Percentiles rank a stretch among this genome's conserved stretches.
Conservation (phyloP, 2,329 filamentous ascomycete genomes). For the Penicillium sp. region DNA sequence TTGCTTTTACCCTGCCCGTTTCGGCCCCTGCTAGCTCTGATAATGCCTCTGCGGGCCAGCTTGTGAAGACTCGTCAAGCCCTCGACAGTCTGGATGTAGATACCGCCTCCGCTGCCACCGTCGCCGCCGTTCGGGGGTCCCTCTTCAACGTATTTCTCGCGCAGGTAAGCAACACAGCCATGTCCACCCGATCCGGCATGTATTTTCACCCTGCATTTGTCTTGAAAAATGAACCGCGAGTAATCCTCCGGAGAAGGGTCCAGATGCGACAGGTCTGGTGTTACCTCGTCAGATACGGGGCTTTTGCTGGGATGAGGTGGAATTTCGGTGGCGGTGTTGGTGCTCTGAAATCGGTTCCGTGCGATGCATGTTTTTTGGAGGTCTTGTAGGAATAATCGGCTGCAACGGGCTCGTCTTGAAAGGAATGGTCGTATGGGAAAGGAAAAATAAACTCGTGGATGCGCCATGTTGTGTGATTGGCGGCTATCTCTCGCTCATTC, state of each 20-base stretch:
- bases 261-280: conserved; percentile 55
- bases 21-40: conserved; percentile 45
- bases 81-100: conserved; percentile 90
- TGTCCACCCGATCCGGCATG: conserved; percentile 80
- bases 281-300: conserved; percentile 14
- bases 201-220: conserved; percentile 75
- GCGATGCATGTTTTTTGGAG: conserved; percentile 6
- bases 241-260: conserved; percentile 85
- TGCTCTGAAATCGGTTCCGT: conserved; percentile 24
- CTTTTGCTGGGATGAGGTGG: conserved; percentile 7
- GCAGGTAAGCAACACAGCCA: conserved; percentile 89
- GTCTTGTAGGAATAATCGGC: conserved; percentile 7
- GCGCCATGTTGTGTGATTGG: conserved; percentile 9
- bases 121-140: conserved; percentile 94
- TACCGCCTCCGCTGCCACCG: conserved; percentile 82
- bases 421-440: conserved; percentile 13
- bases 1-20: conserved; percentile 49
- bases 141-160: conserved; percentile 83
- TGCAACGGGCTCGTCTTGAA: conserved; percentile 14
- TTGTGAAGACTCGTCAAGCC: conserved; percentile 94
- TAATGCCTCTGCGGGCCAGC: conserved; percentile 70
- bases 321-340: conserved; percentile 8
- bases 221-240: conserved; percentile 75
- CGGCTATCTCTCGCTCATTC: conserved; percentile 14
- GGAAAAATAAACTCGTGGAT: conserved; percentile 9